Evolutionary conservation across 75 land plant genomes (phyloP), one percentile per base, ranked within the genome.

Genomic region (Selaginella moellendorffii): DNA sequence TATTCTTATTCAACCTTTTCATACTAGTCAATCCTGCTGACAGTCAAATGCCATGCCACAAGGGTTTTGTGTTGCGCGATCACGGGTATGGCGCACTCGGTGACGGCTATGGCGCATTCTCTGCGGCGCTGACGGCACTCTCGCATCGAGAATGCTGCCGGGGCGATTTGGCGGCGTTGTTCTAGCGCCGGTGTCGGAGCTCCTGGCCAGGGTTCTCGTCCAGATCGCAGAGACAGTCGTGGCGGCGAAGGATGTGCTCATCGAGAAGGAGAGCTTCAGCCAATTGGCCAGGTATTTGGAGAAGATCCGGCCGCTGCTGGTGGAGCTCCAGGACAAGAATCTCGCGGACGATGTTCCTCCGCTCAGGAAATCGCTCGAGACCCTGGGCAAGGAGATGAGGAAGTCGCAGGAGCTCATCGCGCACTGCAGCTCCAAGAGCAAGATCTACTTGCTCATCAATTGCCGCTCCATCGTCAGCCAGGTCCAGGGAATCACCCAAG

Each of bases 371-470:
- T 74, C 71, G n/a, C 30, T 79, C 19, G n/a, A 69, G 53, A 56
- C 71, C n/a, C 31, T 82, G 28, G 68, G 71, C 26, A 14, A 69
- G 2, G 74, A 74, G 54, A 58, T 74, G 12, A 67, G 54, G 63
- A 68, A 24, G 24, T 79, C 84, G 8, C 63, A 76, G 53, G 58
- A 72, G 18, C 71, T 82, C 25, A 68, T 71, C 25, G 12, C 23
- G 1, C 69, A 59, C 0, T 84, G 87, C 63, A 62, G 68, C 66
- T 62, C 66, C 21, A 84, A 62, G 76, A 82, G 72, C 65, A 73
- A 60, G 70, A 46, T 84, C n/a, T 84, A 82, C 68, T 75, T 82
- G 20, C 62, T 84, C n/a, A 52, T 82, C 54, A 76, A 74, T 58
- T 82, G 82, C 52, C 58, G 77, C 54, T 29, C 30, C 27, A 65